A percentile compares a stretch with the other conserved stretches of the same genome.
These are phyloP conservation scores for Curvularia lunata DNA, from an alignment of 2,329 filamentous ascomycete species.

Conservation along the genomic window DNA sequence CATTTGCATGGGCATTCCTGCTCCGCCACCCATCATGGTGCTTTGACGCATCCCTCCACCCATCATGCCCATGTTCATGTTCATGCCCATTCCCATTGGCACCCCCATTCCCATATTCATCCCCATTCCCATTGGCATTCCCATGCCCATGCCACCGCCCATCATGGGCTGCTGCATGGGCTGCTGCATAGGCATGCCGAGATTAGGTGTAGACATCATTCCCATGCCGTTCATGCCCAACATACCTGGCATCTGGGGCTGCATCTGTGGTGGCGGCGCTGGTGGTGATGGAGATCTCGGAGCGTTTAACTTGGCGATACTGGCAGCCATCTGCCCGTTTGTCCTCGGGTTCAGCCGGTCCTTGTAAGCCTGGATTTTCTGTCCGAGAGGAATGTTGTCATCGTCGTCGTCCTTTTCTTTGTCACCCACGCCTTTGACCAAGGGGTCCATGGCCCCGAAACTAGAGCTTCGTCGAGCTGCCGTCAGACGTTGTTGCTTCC, in stretches of 20 bases:
- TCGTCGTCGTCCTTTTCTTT: conserved; percentile 40
- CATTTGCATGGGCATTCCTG: conserved; percentile 18
- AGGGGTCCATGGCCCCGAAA: conserved; percentile 38
- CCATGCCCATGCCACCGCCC: conserved; percentile 10
- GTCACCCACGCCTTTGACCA: conserved; percentile 31
- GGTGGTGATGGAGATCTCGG: neutral
- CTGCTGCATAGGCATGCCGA: conserved; percentile 3
- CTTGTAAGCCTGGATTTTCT: conserved; percentile 49
- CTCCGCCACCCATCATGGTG: conserved; percentile 5
- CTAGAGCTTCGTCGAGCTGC: conserved; percentile 43
- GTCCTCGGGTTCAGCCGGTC: conserved; percentile 34
- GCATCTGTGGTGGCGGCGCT: neutral
- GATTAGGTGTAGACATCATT: neutral
- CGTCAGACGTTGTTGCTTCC: conserved; percentile 45
- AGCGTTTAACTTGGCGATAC: neutral
- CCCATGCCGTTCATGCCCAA: conserved; percentile 14
- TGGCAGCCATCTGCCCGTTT: conserved; percentile 23
- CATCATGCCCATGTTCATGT: conserved; percentile 3
- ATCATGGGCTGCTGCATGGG: conserved; percentile 14
- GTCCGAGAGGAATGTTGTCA: conserved; percentile 39
- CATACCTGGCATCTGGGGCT: conserved; percentile 18
- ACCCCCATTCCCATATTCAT: conserved; percentile 11
- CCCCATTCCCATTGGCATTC: conserved; percentile 9
- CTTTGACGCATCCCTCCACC: conserved; percentile 5
- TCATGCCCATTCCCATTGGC: conserved; percentile 8